Percentiles rank a stretch among this genome's conserved stretches.
phyloP scores from a whole-genome alignment of 345 rosid genomes.

The Salix brachista region DNA sequence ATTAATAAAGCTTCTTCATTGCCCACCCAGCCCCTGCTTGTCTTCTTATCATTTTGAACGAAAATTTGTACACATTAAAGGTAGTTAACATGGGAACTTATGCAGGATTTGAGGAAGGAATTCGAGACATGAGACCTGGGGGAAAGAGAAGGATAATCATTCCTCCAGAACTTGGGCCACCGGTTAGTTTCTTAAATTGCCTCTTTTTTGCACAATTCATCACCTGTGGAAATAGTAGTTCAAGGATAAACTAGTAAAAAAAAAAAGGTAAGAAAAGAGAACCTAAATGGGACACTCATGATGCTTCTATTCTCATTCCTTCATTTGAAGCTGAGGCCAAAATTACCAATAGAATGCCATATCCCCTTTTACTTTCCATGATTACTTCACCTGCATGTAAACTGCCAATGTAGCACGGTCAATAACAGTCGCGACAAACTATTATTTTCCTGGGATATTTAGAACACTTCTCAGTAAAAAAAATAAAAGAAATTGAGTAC shows the following conservation, averaged over 20 bases:
- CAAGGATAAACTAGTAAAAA: not conserved
- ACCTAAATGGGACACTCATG: not conserved
- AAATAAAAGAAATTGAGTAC: not conserved
- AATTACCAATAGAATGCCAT: not conserved
- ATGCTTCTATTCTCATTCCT: not conserved
- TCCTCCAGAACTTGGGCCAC: slow-evolving; percentile 98
- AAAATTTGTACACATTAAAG: not conserved
- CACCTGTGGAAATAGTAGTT: not conserved
- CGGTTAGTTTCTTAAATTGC: slow-evolving; percentile 46
- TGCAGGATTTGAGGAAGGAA: slow-evolving; percentile 92
- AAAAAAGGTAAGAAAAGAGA: not conserved
- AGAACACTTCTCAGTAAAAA: not conserved
- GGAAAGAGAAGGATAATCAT: slow-evolving; percentile 89
- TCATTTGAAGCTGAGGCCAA: not conserved
- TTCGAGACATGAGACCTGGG: slow-evolving; percentile 85
- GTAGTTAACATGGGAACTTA: not conserved
- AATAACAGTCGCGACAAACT: not conserved
- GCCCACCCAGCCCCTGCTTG: not conserved
- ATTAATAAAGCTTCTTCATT: not conserved
- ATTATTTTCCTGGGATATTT: not conserved
- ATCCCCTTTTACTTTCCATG: not conserved
- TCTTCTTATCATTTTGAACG: not conserved
- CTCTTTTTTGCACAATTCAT: not conserved
- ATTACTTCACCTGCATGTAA: not conserved
- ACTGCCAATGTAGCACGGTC: not conserved